A percentile compares a stretch with the other conserved stretches of the same genome.
These are phyloP conservation scores for Telfairia occidentalis DNA, from an alignment of 331 rosid genomes.

Conservation along the genomic window DNA sequence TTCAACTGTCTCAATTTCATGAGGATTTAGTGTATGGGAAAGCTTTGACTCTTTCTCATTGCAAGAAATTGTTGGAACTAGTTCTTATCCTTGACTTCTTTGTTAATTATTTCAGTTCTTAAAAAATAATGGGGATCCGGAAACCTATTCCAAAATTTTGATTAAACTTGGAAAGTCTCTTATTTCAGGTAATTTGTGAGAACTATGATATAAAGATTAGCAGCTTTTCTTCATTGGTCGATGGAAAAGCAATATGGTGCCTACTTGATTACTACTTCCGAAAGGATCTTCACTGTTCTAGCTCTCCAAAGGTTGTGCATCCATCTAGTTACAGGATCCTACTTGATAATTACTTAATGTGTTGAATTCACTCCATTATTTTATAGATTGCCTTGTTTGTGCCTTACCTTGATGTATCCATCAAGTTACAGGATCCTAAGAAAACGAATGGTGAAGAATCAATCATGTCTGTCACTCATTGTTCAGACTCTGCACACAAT, in stretches of 20 bases:
- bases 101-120: background rate
- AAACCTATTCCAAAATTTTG: background rate
- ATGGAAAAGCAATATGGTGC: conserved; percentile 98
- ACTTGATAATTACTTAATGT: background rate
- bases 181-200: conserved; percentile 61
- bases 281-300: conserved; percentile 54
- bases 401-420: conserved; percentile 5
- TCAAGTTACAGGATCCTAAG: conserved; percentile 41
- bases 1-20: background rate
- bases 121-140: background rate
- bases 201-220: conserved; percentile 47
- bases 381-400: conserved; percentile 4
- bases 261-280: conserved; percentile 80
- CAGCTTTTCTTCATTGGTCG: conserved; percentile 53
- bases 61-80: background rate
- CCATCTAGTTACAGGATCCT: conserved; percentile 1
- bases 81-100: background rate
- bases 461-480: conserved; percentile 48
- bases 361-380: background rate
- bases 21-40: background rate
- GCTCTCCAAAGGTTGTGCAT: conserved; percentile 47
- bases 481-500: conserved; percentile 77
- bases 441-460: conserved; percentile 42
- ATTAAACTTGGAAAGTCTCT: background rate
- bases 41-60: background rate